phyloP scores from a whole-genome alignment of 2,329 filamentous ascomycete species.

The Neofusicoccum sp. region DNA sequence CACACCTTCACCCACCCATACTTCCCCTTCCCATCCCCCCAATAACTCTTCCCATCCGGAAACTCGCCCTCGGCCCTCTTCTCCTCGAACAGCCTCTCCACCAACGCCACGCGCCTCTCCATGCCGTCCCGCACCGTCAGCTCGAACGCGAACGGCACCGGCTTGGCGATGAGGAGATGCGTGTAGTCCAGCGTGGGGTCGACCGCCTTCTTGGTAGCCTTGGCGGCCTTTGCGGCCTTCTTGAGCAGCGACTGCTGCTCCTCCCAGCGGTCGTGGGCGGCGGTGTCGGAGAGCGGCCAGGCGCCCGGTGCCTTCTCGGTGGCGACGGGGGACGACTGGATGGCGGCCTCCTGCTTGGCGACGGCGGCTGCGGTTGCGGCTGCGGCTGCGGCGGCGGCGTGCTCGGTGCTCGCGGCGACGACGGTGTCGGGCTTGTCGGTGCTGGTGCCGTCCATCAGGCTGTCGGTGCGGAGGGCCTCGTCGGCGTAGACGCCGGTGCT shows the following conservation, averaged over 20 bases:
- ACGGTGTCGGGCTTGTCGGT: neutral
- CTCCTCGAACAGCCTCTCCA: conserved; percentile 36
- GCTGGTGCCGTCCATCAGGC: neutral
- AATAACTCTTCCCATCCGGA: conserved; percentile 36
- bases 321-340: neutral
- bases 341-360: neutral
- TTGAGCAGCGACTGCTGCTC: conserved; percentile 7
- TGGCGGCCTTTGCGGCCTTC: conserved; percentile 7
- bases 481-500: conserved; percentile 24
- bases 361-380: neutral
- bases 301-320: neutral
- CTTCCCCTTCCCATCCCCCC: conserved; percentile 28
- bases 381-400: neutral
- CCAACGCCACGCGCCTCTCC: conserved; percentile 30
- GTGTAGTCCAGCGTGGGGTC: conserved; percentile 47
- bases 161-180: conserved; percentile 47
- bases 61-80: conserved; percentile 40
- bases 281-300: neutral
- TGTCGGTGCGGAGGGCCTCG: conserved; percentile 5
- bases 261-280: conserved; percentile 1
- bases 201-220: conserved; percentile 23
- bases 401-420: neutral
- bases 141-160: conserved; percentile 44
- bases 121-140: conserved; percentile 35
- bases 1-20: conserved; percentile 16